Conservation (phyloP, 2,329 filamentous ascomycete species). For the Verticillium alfalfae region DNA sequence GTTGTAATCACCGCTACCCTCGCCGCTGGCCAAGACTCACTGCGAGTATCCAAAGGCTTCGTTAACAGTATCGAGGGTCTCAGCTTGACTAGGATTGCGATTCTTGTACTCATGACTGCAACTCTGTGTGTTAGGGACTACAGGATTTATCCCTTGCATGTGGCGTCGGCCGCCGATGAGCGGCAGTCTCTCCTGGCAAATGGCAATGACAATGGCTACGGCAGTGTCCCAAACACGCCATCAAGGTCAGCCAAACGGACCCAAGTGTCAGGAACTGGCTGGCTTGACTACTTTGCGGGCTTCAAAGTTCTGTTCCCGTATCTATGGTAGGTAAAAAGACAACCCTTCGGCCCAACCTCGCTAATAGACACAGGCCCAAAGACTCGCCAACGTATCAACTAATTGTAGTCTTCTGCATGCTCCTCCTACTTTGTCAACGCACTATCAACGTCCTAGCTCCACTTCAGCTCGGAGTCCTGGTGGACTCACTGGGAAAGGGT, state of each 20-base stretch:
- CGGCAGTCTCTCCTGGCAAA: slow-evolving; percentile 32
- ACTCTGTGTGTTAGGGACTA: slow-evolving; percentile 23
- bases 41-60: slow-evolving; percentile 20
- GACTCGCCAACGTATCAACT: slow-evolving; percentile 32
- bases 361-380: slow-evolving; percentile 27
- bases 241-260: slow-evolving; percentile 16
- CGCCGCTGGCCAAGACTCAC: slow-evolving; percentile 17
- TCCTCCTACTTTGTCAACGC: slow-evolving; percentile 34
- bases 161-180: slow-evolving; percentile 25
- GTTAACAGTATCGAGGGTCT: slow-evolving; percentile 23
- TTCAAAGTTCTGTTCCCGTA: slow-evolving; percentile 39
- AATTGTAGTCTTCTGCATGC: slow-evolving; percentile 32
- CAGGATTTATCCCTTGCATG: slow-evolving; percentile 16
- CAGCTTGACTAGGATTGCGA: slow-evolving; percentile 21
- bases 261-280: slow-evolving; percentile 28
- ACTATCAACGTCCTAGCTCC: slow-evolving; percentile 37
- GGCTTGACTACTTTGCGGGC: slow-evolving; percentile 40
- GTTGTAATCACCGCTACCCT: slow-evolving; percentile 28
- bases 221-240: slow-evolving; percentile 11
- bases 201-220: slow-evolving; percentile 24
- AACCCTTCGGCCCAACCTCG: not conserved
- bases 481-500: slow-evolving; percentile 32
- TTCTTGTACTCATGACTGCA: slow-evolving; percentile 27
- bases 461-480: slow-evolving; percentile 32
- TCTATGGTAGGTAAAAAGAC: slow-evolving; percentile 26